Evolutionary conservation across 2,329 filamentous ascomycete genomes (phyloP), one percentile per base, ranked within the genome.

Genomic region (Colletotrichum musae): DNA sequence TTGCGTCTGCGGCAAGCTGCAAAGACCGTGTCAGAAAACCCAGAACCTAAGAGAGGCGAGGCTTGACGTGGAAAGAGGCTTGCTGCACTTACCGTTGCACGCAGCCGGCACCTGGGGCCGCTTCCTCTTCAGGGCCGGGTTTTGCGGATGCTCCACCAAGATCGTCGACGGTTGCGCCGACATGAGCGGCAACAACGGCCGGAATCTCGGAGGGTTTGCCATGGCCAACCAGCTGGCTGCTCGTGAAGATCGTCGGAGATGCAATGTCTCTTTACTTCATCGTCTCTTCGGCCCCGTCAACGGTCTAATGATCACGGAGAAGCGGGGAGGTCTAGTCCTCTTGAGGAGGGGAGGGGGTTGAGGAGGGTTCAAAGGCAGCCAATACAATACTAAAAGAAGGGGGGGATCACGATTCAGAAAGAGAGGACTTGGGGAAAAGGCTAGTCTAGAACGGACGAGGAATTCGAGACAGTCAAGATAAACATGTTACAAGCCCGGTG

Each of bases 1-100:
- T 67, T 67, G n/a, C 24, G 15, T 12, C 50, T 67, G 16, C 64
- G 57, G 10, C 64, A 62, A 16, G 50, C 64, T 67, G 18, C 6
- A 4, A 3, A 15, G 18, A 18, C 26, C 2, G 5, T 39, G 18
- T 39, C 26, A 36, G 36, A 51, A 24, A 24, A 1, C 3, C 7
- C 10, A 15, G 32, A 10, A 3, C 16, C 21, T 24, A 24, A 24
- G 21, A 24, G 18, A 18, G 18, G 18, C 18, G 18, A 18, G 18
- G 18, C 18, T 18, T 4, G 21, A 24, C 3, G 21, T 24, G 3
- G 21, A 24, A 24, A 24, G 21, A 24, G 21, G 21, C 21, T 24
- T 24, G 18, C 10, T 6, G 13, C 15, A 16, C 28, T 2, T 67
- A 58, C 64, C 51, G 10, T 67, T 63, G 13, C 64, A 67, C 4